phyloP scores from a whole-genome alignment of 2,329 filamentous ascomycete genomes.

The Alternaria panax region DNA sequence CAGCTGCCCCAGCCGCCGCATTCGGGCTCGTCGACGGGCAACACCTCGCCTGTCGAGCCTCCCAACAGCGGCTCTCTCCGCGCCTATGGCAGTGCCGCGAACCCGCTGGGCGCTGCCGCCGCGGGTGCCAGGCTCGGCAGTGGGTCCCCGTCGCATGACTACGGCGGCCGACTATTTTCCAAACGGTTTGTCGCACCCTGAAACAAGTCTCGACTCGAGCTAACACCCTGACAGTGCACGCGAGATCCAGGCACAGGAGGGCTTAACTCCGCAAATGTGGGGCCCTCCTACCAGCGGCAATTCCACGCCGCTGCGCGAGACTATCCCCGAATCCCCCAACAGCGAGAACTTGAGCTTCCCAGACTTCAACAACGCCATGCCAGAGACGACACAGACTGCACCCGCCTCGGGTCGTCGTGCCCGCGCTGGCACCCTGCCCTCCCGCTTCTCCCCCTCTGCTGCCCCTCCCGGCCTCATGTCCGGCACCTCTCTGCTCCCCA shows the following conservation, averaged over 20 bases:
- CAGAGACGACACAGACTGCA: conserved; percentile 64
- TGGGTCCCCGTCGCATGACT: conserved; percentile 95
- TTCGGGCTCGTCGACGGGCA: conserved; percentile 80
- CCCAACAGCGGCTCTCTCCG: conserved; percentile 69
- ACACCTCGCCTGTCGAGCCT: conserved; percentile 80
- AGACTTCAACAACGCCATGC: conserved; percentile 78
- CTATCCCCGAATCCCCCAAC: conserved; percentile 94
- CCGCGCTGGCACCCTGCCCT: conserved; percentile 94
- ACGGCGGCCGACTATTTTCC: conserved; percentile 79
- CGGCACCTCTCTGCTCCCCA: conserved; percentile 66
- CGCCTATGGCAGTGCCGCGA: conserved; percentile 75
- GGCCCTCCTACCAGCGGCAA: conserved; percentile 95
- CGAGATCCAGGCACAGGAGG: conserved; percentile 97
- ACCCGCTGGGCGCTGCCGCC: conserved; percentile 57
- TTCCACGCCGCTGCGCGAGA: conserved; percentile 94
- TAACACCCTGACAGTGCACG: conserved; percentile 70
- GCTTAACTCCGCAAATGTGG: conserved; percentile 78
- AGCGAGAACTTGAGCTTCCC: conserved; percentile 94
- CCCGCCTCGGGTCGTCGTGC: conserved; percentile 76
- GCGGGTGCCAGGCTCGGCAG: conserved; percentile 76
- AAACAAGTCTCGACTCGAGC: conserved; percentile 38
- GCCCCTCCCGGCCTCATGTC: conserved; percentile 66
- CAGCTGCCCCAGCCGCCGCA: conserved; percentile 72
- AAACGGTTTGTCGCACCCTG: conserved; percentile 75
- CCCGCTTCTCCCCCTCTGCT: conserved; percentile 83